Base-by-base conservation (phyloP, 306 rosid species). In the Benincasa hispida region DNA sequence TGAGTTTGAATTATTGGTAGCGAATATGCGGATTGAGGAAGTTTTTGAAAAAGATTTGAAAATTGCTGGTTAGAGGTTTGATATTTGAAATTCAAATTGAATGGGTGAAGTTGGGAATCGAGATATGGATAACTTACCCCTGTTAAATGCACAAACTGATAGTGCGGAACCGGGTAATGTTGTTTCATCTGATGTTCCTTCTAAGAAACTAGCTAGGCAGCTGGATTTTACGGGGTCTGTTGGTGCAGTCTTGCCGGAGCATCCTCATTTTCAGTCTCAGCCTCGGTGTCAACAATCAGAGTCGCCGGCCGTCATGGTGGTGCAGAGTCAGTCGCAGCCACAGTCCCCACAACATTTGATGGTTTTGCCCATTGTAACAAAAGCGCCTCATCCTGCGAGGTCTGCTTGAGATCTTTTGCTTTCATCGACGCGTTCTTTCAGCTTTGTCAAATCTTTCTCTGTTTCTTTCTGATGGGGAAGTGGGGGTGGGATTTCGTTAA, bases 171-270 rank as follows among this genome's bases (percentile, higher is more conserved):
- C 25, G 24, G 55, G 45, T n/a, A n/a, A 32, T 21, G 68, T 27
- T 32, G 54, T 7, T 41, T 37, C 69, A 7, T 57, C 25, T 22
- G 78, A 75, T 7, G 53, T 75, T 75, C 54, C 68, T 75, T 39
- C 68, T 35, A 75, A 56, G 69, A 75, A 35, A 24, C 78, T 74
- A 32, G 78, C 66, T 32, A 55, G 78, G 54, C 78, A 75, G 78
- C 68, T 75, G 78, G 55, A 75, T 34, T 75, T 75, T 22, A 21
- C 78, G 50, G 48, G 66, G 27, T 8, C 11, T 55, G 78, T 53
- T 21, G 78, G 78, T 32, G 48, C 78, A 37, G 66, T 74, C 51
- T 35, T 55, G 47, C 63, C 77, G 2, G 62, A 35, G 65, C 63
- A 32, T 24, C 77, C 77, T 74, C 77, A 75, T 55, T 57, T 42